A percentile compares a stretch with the other conserved stretches of the same genome.
These are phyloP conservation scores for Talaromyces islandicus DNA, from an alignment of 2,329 filamentous ascomycete species.

Conservation along the genomic window DNA sequence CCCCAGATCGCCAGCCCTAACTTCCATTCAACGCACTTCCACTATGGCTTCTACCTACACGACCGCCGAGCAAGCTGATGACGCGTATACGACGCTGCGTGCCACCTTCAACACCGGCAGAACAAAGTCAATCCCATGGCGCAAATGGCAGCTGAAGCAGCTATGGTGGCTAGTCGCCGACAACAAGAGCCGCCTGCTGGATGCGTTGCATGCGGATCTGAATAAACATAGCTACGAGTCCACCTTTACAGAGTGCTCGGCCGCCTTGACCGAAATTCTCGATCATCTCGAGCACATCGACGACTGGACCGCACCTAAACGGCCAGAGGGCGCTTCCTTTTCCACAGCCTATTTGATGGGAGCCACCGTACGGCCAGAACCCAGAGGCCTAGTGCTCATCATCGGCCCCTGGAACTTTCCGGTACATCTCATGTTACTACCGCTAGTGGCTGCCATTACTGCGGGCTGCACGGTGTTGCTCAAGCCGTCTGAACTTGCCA, in stretches of 20 bases:
- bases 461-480: conserved; percentile 38
- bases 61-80: neutral
- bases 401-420: conserved; percentile 46
- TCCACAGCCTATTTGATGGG: conserved; percentile 25
- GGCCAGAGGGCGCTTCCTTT: conserved; percentile 18
- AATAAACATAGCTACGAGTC: conserved; percentile 30
- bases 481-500: conserved; percentile 41
- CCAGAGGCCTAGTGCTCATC: conserved; percentile 40
- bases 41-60: neutral
- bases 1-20: neutral
- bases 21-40: neutral
- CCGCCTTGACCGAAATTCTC: conserved; percentile 31
- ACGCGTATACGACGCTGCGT: neutral
- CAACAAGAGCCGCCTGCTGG: conserved; percentile 27
- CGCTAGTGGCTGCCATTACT: conserved; percentile 39
- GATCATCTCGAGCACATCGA: conserved; percentile 35
- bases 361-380: conserved; percentile 36
- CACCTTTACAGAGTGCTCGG: conserved; percentile 23
- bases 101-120: conserved; percentile 23
- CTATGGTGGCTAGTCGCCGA: conserved; percentile 39
- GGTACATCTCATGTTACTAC: conserved; percentile 32
- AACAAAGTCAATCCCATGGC: conserved; percentile 34
- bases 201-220: conserved; percentile 31
- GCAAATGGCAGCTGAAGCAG: conserved; percentile 39
- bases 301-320: conserved; percentile 34